These are phyloP conservation scores for Tricholoma bakamatsutake DNA, from an alignment of 768 basidiomycete species.

Conservation along the genomic window DNA sequence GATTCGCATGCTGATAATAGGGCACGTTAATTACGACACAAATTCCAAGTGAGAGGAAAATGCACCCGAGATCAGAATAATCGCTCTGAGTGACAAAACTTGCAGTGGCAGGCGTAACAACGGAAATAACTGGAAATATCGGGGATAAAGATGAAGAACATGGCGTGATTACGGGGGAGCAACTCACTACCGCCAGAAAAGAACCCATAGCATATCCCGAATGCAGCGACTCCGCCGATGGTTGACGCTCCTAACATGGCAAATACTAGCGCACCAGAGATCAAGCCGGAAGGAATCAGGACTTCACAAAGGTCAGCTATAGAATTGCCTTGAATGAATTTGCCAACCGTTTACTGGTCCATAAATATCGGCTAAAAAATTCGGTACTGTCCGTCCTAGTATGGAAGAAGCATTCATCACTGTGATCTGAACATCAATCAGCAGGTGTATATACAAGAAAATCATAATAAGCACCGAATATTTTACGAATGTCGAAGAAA, in stretches of 20 bases:
- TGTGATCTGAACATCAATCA: constrained; percentile 26
- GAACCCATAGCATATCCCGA: constrained; percentile 48
- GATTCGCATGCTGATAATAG: constrained; percentile 32
- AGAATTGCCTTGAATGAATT: background rate
- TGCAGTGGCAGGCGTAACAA: constrained; percentile 33
- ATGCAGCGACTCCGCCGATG: constrained; percentile 34
- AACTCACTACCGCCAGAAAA: constrained; percentile 48
- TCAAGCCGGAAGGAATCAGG: constrained; percentile 34
- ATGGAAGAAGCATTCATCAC: constrained; percentile 48
- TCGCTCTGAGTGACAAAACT: constrained; percentile 33
- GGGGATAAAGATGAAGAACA: background rate
- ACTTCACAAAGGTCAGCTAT: constrained; percentile 22
- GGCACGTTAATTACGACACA: background rate
- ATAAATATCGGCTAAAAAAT: constrained; percentile 42
- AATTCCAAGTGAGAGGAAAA: background rate
- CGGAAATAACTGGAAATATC: constrained; percentile 29
- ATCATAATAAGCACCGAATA: constrained; percentile 30
- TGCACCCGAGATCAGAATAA: constrained; percentile 41
- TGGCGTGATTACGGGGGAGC: background rate
- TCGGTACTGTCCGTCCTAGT: constrained; percentile 56
- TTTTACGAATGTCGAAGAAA: constrained; percentile 33
- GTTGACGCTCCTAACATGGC: constrained; percentile 44
- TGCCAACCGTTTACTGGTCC: constrained; percentile 45
- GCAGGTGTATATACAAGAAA: constrained; percentile 11
- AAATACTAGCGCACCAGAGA: constrained; percentile 41